Evolutionary conservation across 2,329 filamentous ascomycete species (phyloP).

Genomic region (Penicillium sp.): DNA sequence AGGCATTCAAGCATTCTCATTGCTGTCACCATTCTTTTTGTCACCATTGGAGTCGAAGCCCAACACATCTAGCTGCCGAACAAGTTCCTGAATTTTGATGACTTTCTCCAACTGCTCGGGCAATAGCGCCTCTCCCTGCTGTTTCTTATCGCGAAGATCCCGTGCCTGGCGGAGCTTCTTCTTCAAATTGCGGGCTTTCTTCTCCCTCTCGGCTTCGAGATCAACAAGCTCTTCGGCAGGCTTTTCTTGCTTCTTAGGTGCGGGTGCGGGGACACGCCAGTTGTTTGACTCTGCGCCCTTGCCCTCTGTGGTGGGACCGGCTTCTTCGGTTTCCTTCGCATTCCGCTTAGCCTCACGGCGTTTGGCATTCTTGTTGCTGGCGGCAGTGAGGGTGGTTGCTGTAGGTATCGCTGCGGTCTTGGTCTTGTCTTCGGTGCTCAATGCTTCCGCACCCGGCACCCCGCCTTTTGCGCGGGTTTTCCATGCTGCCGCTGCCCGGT

Average conservation of each 20-base stretch:
- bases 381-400: slow-evolving; percentile 39
- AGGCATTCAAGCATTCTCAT: slow-evolving; percentile 16
- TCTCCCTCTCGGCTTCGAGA: slow-evolving; percentile 76
- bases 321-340: slow-evolving; percentile 58
- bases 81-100: slow-evolving; percentile 91
- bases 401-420: slow-evolving; percentile 33
- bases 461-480: slow-evolving; percentile 69
- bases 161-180: slow-evolving; percentile 95
- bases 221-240: slow-evolving; percentile 51
- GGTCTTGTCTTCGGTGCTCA: slow-evolving; percentile 52
- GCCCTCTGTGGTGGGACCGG: slow-evolving; percentile 19
- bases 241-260: slow-evolving; percentile 27
- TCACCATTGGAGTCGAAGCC: slow-evolving; percentile 81
- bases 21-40: slow-evolving; percentile 42
- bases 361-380: slow-evolving; percentile 85
- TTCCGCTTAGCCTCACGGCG: slow-evolving; percentile 65
- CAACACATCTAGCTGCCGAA: slow-evolving; percentile 79
- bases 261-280: slow-evolving; percentile 27
- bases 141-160: slow-evolving; percentile 87
- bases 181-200: slow-evolving; percentile 84
- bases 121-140: slow-evolving; percentile 75
- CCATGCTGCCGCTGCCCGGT: slow-evolving; percentile 80
- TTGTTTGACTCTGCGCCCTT: slow-evolving; percentile 31
- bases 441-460: slow-evolving; percentile 68
- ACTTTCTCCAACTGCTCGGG: slow-evolving; percentile 97